Base-by-base conservation (phyloP, 2,329 filamentous ascomycete species). In the Tolypocladium ovalisporum region DNA sequence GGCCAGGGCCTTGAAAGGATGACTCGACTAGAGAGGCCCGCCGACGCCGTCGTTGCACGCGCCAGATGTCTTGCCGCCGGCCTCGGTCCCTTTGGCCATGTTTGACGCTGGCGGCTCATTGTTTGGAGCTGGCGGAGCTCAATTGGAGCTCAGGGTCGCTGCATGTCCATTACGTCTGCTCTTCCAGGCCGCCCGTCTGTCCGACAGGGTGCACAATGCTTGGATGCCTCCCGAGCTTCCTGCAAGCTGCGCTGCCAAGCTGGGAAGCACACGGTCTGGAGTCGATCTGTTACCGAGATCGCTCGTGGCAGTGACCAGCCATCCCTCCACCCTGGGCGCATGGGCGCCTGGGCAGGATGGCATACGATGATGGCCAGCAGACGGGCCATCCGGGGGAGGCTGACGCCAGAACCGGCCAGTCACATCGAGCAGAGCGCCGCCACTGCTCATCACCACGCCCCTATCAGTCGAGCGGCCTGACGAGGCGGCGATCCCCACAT, bases 361-460 rank as follows among this genome's bases (percentile, higher is more conserved):
- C 47, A 34, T n/a, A n/a, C n/a, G n/a, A n/a, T n/a, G 9, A n/a
- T 19, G 53, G 35, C 27, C 29, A 22, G 53, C 42, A 37, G 36
- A 52, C 35, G 36, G 36, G 37, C 52, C 35, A 54, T 54, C 52
- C 36, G 52, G 52, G 34, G 35, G 24, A n/a, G 52, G 52, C 53
- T 56, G 57, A 58, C 37, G 54, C 54, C 49, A 47, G 44, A 44
- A 27, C 39, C 27, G 37, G 29, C 57, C 57, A 58, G 44, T 56
- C 29, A 58, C 12, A 17, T 34, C 54, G 57, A 32, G 29, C 3
- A 51, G 6, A 34, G 47, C 47, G 47, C 29, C 44, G 44, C 44
- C 29, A 32, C 47, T 6, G 47, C 47, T 52, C 29, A 34, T 22
- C 47, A 52, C 19, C 17, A 8, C 22, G 40, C 22, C 22, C 22